These are phyloP conservation scores for Trypanosoma melophagium DNA, from an alignment of 208 protist species.

Conservation along the genomic window DNA sequence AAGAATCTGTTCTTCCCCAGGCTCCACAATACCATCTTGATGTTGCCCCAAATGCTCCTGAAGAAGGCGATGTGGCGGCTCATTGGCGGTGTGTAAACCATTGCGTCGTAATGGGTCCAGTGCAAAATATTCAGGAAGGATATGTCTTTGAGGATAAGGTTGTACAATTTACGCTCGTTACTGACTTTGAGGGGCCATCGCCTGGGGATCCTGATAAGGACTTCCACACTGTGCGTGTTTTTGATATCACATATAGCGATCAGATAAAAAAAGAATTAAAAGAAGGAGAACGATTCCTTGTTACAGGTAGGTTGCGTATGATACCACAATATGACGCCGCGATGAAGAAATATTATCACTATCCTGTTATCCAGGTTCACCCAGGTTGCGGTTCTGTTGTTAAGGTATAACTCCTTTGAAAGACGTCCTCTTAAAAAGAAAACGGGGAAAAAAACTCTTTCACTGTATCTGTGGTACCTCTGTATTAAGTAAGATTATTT, in stretches of 20 bases:
- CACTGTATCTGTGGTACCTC: background rate
- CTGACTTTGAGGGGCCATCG: conserved; percentile 72
- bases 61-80: conserved; percentile 79
- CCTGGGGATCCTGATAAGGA: conserved; percentile 86
- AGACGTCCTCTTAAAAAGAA: background rate
- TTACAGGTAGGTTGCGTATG: conserved; percentile 79
- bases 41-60: conserved; percentile 83
- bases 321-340: conserved; percentile 80
- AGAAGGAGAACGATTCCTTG: conserved; percentile 52
- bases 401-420: conserved; percentile 12
- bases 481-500: conserved; percentile 2
- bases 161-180: conserved; percentile 83
- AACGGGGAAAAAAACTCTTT: background rate
- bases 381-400: conserved; percentile 52
- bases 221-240: conserved; percentile 83
- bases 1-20: conserved; percentile 59
- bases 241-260: conserved; percentile 50
- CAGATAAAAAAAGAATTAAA: conserved; percentile 41
- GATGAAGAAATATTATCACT: conserved; percentile 86
- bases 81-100: conserved; percentile 87
- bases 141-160: conserved; percentile 88
- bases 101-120: conserved; percentile 73
- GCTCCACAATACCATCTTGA: conserved; percentile 82
- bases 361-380: conserved; percentile 81
- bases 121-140: conserved; percentile 77